Evolutionary conservation across 495 filamentous ascomycete genomes (phyloP).

Genomic region (Articulospora tetracladia): DNA sequence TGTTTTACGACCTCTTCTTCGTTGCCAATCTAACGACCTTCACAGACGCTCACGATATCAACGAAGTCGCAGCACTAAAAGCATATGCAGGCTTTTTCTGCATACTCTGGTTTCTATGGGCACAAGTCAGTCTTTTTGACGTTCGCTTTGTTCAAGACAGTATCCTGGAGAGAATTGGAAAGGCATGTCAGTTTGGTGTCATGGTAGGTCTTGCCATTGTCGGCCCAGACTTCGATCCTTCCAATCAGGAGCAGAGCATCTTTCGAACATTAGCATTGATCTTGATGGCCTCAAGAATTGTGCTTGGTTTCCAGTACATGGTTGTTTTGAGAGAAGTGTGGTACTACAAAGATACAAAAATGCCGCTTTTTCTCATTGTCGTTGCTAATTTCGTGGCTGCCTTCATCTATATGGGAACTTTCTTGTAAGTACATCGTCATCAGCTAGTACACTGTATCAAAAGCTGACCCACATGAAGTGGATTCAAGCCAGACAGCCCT

Average conservation of each 20-base stretch:
- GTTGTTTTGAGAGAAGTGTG: conserved; percentile 42
- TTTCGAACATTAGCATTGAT: conserved; percentile 34
- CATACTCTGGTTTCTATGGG: conserved; percentile 70
- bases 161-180: conserved; percentile 61
- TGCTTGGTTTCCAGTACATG: conserved; percentile 53
- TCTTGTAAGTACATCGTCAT: conserved; percentile 24
- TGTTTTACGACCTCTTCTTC: conserved; percentile 63
- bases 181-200: conserved; percentile 56
- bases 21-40: conserved; percentile 61
- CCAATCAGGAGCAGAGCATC: background rate
- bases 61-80: conserved; percentile 13
- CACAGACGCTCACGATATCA: conserved; percentile 50
- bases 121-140: conserved; percentile 64
- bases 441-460: background rate
- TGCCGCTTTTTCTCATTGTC: conserved; percentile 37
- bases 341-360: conserved; percentile 29
- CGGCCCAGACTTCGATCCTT: conserved; percentile 46
- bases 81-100: conserved; percentile 13
- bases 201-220: conserved; percentile 62
- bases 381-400: conserved; percentile 38
- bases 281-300: conserved; percentile 53
- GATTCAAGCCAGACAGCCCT: conserved; percentile 29
- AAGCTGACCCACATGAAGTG: background rate
- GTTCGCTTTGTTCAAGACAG: conserved; percentile 65
- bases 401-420: conserved; percentile 47